Base-by-base conservation (phyloP, 805 yeast genomes). In the Scheffersomyces coipomensis region DNA sequence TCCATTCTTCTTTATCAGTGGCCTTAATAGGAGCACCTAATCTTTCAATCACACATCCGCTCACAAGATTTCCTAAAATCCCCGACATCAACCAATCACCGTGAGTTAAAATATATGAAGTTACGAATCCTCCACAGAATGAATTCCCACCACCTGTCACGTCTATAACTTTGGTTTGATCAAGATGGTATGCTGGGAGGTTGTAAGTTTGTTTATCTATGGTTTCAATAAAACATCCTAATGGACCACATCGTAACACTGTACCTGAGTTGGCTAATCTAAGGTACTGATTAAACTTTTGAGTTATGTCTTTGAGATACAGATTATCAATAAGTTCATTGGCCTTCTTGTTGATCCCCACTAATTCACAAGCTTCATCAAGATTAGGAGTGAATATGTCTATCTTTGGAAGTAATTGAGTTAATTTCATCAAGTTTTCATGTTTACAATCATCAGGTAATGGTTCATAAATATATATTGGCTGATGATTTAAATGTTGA, bases 351-450 rank as follows among this genome's bases (percentile, higher is more conserved):
- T 68, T 65, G 15, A 62, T 43, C 1, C 78, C 81, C 31, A 83
- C 72, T 21, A 85, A 75, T 19, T 72, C 61, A 1, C 90, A 85
- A 0, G 88, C 90, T 60, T 90, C 97, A 30, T 83, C 82, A 6
- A 88, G 79, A 58, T 90, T 90, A 0, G 98, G 98, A 1, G 95
- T 77, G 22, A 90, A 68, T 0, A 87, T 71, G 38, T 79, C 79
- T 2, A 85, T 69, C 4, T 64, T 45, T 8, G 61, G 53, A 13
- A 84, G 55, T 6, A 75, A 63, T 2, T 53, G 52, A 0, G 60
- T 52, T 27, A 79, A 58, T 3, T 23, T 33, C 1, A 24, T 37
- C 19, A 49, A 49, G 41, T 78, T 71, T 24, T 71, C 81, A 2
- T 79, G 74, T 0, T 52, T 57, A 56, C 96, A 87, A 16, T 75